Base-by-base conservation (phyloP, 306 rosid species). In the Quercus robur region DNA sequence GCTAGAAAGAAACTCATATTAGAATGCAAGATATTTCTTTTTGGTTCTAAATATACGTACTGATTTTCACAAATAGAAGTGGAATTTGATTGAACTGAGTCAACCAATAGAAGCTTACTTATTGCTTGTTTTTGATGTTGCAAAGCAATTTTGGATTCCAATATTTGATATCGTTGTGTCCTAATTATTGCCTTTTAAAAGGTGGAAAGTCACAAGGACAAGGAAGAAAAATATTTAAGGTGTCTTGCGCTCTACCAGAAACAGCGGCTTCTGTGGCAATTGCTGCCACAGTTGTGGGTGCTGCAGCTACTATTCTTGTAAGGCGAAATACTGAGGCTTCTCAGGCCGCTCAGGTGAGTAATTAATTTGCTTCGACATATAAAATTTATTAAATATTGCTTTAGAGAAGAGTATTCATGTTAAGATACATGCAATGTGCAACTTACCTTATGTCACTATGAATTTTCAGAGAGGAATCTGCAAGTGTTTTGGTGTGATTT, bases 181-280 rank as follows among this genome's bases (percentile, higher is more conserved):
- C 74, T 79, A 13, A 59, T 82, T 74, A 35, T 71, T 25, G 49
- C 54, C 80, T 61, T 51, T 81, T 76, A 77, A 72, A 78, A 81
- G 89, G 76, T 84, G 74, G 70, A 56, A 91, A 90, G 81, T 78
- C 85, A 35, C 88, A 81, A 69, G 82, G 84, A 75, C 92, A 82
- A 71, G 85, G 90, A 81, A 93, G 92, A 81, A 88, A 87, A 80
- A 31, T 62, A 82, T 74, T 85, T 66, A 62, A 80, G 3, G 78
- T 76, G 70, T 75, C 90, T 23, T 82, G 75, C 71, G 90, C 97
- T 49, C 81, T 95, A 71, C 97, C 93, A 2, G 98, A 93, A 84
- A 90, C 99, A 46, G 99, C 91, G 1, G 97, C 97, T 78, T 91
- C 98, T 18, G 84, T 91, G 78, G 99, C 91, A 9, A 87, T 93